Conservation (phyloP, 345 rosid genomes). For the Gossypium longicalyx region DNA sequence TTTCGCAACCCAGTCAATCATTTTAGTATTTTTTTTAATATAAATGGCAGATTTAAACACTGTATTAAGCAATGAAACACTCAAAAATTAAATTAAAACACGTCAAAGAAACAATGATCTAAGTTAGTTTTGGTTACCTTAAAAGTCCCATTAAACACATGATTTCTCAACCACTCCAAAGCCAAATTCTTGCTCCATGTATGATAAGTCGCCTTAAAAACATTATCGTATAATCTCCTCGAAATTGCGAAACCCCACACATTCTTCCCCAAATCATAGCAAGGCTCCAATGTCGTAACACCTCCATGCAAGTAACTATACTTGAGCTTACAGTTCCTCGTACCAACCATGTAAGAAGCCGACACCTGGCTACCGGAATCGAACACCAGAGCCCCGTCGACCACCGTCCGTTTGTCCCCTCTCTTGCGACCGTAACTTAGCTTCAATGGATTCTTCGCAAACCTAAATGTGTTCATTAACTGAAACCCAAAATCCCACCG, state of each 20-base stretch:
- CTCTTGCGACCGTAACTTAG: slow-evolving; percentile 67
- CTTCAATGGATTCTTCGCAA: slow-evolving; percentile 75
- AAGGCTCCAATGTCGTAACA: slow-evolving; percentile 70
- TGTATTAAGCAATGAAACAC: no score
- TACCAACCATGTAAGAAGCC: slow-evolving; percentile 64
- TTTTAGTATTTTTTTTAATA: neutral
- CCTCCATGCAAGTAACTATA: slow-evolving; percentile 62
- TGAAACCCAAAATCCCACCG: slow-evolving; percentile 82
- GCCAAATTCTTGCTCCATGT: slow-evolving; percentile 61
- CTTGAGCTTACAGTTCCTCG: slow-evolving; percentile 79
- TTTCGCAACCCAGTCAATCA: no score
- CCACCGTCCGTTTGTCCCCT: slow-evolving; percentile 56
- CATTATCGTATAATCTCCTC: slow-evolving; percentile 52
- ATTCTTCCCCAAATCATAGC: slow-evolving; percentile 68
- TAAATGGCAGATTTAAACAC: neutral
- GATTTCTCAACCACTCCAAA: slow-evolving; percentile 76
- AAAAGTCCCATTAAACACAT: slow-evolving; percentile 49
- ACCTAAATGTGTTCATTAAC: slow-evolving; percentile 73
- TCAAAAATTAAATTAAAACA: neutral
- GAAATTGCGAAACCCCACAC: slow-evolving; percentile 79
- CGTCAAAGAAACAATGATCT: neutral
- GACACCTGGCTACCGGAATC: slow-evolving; percentile 74
- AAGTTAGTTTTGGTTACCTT: slow-evolving; percentile 43
- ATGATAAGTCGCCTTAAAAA: slow-evolving; percentile 74
- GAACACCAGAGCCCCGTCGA: slow-evolving; percentile 57